Percentiles rank a stretch among this genome's conserved stretches.
These are phyloP conservation scores for Hydnum rufescens DNA, from an alignment of 768 basidiomycete genomes.

Conservation along the genomic window DNA sequence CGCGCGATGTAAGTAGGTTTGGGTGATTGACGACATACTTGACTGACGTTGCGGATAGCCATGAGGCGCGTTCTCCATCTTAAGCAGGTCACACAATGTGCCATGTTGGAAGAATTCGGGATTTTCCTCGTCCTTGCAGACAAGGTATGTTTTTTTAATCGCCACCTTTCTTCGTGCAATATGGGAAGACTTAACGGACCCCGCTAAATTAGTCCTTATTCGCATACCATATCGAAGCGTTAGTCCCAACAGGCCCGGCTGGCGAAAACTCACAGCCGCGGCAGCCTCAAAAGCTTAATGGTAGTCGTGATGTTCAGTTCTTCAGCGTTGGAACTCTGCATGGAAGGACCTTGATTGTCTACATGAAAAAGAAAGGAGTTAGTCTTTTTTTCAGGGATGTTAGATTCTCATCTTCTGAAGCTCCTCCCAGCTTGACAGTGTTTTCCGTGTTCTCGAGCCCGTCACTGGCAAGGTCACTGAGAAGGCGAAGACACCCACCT, in stretches of 20 bases:
- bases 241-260: slow-evolving; percentile 71
- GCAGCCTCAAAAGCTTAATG: slow-evolving; percentile 78
- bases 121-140: slow-evolving; percentile 92
- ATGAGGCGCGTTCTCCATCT: slow-evolving; percentile 86
- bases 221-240: slow-evolving; percentile 88
- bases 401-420: background rate
- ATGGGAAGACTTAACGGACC: background rate
- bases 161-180: background rate
- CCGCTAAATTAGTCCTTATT: slow-evolving; percentile 44
- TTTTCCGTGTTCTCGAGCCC: slow-evolving; percentile 95
- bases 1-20: slow-evolving; percentile 51
- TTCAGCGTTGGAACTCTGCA: slow-evolving; percentile 82
- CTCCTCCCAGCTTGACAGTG: slow-evolving; percentile 45
- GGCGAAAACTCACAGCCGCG: slow-evolving; percentile 41
- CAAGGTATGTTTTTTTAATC: slow-evolving; percentile 33
- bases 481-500: slow-evolving; percentile 45
- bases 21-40: background rate
- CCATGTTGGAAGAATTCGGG: slow-evolving; percentile 89
- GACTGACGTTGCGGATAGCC: slow-evolving; percentile 25
- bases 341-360: slow-evolving; percentile 76
- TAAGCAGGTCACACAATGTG: slow-evolving; percentile 86
- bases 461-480: slow-evolving; percentile 80
- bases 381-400: slow-evolving; percentile 11
- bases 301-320: slow-evolving; percentile 83
- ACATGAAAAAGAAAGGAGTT: slow-evolving; percentile 88